Conservation (phyloP, 768 basidiomycete species). For the Saitozyma sp. region DNA sequence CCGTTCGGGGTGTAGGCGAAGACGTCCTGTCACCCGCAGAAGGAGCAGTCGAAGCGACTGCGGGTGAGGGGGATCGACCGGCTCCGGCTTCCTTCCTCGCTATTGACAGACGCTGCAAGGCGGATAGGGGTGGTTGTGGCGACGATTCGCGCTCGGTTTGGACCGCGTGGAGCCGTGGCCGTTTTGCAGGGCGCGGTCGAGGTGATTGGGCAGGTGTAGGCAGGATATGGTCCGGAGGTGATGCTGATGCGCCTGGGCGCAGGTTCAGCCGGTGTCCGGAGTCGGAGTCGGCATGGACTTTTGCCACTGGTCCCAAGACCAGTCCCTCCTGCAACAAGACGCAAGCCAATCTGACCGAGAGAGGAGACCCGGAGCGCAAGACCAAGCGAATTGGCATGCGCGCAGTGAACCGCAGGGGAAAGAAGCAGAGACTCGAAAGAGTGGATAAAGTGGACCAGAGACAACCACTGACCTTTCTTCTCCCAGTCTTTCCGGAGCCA, state of each 20-base stretch:
- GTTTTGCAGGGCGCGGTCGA: conserved; percentile 40
- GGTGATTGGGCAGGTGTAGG: conserved; percentile 54
- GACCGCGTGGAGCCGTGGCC: conserved; percentile 8
- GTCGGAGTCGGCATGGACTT: not conserved
- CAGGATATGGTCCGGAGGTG: conserved; percentile 29
- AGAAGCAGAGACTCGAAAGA: conserved; percentile 49
- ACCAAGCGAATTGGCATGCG: not conserved
- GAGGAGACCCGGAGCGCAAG: not conserved
- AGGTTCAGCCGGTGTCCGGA: conserved; percentile 14
- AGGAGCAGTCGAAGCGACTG: conserved; percentile 5
- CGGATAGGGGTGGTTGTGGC: conserved; percentile 36
- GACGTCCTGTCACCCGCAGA: not conserved
- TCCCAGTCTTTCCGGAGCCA: conserved; percentile 67
- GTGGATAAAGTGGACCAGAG: conserved; percentile 21
- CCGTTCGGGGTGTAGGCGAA: conserved; percentile 19
- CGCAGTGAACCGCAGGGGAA: not conserved
- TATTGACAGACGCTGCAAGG: conserved; percentile 57
- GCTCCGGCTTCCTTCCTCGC: conserved; percentile 51
- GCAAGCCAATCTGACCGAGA: not conserved
- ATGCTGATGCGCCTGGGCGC: conserved; percentile 7
- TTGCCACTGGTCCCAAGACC: too few relatives aligned
- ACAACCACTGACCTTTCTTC: conserved; percentile 63
- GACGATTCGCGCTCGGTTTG: conserved; percentile 11
- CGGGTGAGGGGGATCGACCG: conserved; percentile 1
- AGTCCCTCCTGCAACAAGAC: too few relatives aligned